Base-by-base conservation (phyloP, 345 rosid genomes). In the Triadica sebifera region DNA sequence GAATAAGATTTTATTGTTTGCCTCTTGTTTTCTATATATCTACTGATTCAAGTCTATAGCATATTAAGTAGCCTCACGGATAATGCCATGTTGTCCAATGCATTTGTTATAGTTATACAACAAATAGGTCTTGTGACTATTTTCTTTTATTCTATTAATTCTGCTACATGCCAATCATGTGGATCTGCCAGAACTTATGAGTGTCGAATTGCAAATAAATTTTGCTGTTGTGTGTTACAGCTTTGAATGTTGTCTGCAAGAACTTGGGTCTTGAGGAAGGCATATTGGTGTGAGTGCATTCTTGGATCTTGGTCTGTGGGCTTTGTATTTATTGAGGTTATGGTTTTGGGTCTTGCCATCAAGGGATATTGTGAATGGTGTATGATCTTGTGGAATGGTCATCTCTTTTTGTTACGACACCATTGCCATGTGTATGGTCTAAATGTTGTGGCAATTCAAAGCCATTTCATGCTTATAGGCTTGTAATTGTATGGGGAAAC, bases 261-360 rank as follows among this genome's bases (percentile, higher is more conserved):
- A 83, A 88, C 88, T 87, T 89, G 82, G 85, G 90, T 89, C 84
- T 81, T 85, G 87, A 84, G 75, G 86, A 85, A 83, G 87, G 85
- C 88, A 85, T 85, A 79, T 80, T 81, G 78, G 87, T 84, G 70
- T 86, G 80, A 81, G 75, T 87, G 80, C 82, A 46, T 70, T 84
- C 77, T 81, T 74, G 76, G 84, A 73, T 81, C 78, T 76, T 65
- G 83, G 77, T 81, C 65, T 20, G 75, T 73, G 77, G 78, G 82
- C 74, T 69, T 64, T 77, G 72, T 76, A 73, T 82, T 77, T 77
- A 8, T 76, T 74, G 64, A 22, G 78, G 81, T 74, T 72, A 39
- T 76, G 76, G 78, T 81, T 75, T 57, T 78, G 84, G 83, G 77
- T 52, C 39, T 67, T 80, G 58, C 75, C 51, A 45, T 61, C 59